Percentiles rank a stretch among this genome's conserved stretches.
These are phyloP conservation scores for Ceratocystis huliohia DNA, from an alignment of 2,329 filamentous ascomycete species.

Conservation along the genomic window DNA sequence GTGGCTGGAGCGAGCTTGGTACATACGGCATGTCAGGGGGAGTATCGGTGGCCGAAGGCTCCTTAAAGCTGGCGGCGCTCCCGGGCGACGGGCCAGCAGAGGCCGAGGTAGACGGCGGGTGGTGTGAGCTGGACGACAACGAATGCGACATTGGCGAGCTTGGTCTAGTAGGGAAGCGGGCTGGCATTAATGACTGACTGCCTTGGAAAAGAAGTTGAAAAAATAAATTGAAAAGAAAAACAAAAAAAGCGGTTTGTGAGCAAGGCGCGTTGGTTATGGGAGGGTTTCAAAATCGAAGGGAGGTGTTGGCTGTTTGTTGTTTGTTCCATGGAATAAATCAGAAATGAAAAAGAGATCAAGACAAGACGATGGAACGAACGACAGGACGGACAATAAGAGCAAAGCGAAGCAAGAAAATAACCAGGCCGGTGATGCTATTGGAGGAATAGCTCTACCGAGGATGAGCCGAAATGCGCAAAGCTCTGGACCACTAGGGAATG, in stretches of 20 bases:
- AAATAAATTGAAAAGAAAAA: constrained; percentile 72
- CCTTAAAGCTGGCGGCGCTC: constrained; percentile 2
- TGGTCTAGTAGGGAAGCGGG: no score
- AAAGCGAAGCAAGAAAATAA: not conserved
- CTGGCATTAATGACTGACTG: not conserved
- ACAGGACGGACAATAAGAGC: constrained; percentile 19
- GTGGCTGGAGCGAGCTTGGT: not conserved
- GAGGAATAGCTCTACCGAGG: not conserved
- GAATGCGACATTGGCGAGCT: constrained; percentile 16
- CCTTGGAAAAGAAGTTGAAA: constrained; percentile 43
- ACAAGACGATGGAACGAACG: no score
- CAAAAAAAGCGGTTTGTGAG: no score
- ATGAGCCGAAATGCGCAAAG: not conserved
- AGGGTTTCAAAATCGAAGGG: no score
- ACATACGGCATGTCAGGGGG: constrained; percentile 82
- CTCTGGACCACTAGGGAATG: not conserved
- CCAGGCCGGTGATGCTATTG: not conserved
- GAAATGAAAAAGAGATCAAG: no score
- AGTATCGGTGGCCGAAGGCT: constrained; percentile 53
- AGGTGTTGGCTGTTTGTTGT: no score
- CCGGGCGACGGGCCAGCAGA: not conserved
- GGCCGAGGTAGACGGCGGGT: not conserved
- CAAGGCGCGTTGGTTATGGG: no score
- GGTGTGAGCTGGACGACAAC: not conserved
- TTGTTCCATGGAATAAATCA: no score